Conservation (phyloP, 108 stramenopile genomes). For the Seminavis robusta region DNA sequence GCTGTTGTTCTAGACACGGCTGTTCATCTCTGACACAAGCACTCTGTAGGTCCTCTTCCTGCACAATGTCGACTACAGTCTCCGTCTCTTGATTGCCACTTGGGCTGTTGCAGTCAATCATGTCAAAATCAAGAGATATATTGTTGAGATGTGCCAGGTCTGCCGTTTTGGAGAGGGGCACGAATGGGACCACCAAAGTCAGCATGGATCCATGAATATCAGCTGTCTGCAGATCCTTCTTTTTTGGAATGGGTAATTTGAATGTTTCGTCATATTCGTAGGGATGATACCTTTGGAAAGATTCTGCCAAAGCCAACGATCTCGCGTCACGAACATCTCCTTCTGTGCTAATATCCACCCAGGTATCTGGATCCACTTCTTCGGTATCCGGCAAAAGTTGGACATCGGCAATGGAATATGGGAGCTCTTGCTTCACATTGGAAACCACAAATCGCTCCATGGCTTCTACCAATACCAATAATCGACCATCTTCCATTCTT, state of each 20-base stretch:
- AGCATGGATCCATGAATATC: conserved; percentile 55
- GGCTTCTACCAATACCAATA: conserved; percentile 65
- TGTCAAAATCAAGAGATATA: no score
- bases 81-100: no score
- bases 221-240: conserved; percentile 25
- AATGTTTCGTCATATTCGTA: conserved; percentile 63
- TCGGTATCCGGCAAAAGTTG: conserved; percentile 69
- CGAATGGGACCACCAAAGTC: conserved; percentile 51
- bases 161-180: conserved; percentile 38
- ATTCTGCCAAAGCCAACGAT: conserved; percentile 44
- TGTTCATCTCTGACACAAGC: conserved; percentile 23
- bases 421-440: conserved; percentile 41
- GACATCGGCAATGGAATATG: conserved; percentile 61
- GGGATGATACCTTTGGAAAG: conserved; percentile 47
- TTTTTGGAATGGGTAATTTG: conserved; percentile 31
- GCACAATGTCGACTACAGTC: no score
- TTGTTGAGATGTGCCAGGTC: no score
- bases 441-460: conserved; percentile 71
- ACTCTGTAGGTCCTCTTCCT: no score
- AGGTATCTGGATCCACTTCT: conserved; percentile 32
- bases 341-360: conserved; percentile 5
- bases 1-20: conserved; percentile 41
- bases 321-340: conserved; percentile 8
- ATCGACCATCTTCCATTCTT: conserved; percentile 60
- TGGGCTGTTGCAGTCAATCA: no score